Conservation (phyloP, 768 basidiomycete species). For the Tylopilus sp. region DNA sequence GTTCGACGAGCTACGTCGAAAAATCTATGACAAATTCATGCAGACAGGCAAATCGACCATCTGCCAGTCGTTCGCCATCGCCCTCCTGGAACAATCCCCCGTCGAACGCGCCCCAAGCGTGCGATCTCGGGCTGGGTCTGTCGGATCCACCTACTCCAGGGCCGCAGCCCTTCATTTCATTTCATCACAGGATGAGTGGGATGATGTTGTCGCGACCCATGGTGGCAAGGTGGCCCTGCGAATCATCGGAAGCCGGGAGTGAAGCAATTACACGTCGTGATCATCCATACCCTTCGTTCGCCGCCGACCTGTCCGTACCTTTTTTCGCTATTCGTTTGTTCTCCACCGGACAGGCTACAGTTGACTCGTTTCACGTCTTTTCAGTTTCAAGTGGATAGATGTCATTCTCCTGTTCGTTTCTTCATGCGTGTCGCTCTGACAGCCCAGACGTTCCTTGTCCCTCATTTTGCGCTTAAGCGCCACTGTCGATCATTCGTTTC, state of each 20-base stretch:
- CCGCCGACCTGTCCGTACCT: neutral
- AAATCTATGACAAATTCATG: conserved; percentile 65
- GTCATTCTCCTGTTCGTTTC: neutral
- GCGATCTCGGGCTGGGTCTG: conserved; percentile 32
- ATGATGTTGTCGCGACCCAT: conserved; percentile 40
- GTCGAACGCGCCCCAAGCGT: conserved; percentile 9
- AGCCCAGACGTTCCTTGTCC: neutral
- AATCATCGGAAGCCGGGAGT: conserved; percentile 37
- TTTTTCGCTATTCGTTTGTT: conserved; percentile 5
- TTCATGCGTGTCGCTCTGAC: neutral
- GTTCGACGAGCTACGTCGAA: conserved; percentile 52
- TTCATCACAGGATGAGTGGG: conserved; percentile 59
- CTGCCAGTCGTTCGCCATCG: conserved; percentile 52
- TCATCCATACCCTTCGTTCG: neutral
- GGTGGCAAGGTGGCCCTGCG: conserved; percentile 56
- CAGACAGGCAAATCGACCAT: conserved; percentile 56
- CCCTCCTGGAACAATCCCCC: conserved; percentile 42
- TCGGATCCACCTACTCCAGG: conserved; percentile 22
- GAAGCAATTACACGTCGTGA: neutral
- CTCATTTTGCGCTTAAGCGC: neutral
- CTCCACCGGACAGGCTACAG: conserved; percentile 3
- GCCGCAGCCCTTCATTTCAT: conserved; percentile 42
- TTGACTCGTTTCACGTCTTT: neutral
- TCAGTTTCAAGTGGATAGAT: neutral
- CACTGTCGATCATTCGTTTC: neutral